Percentiles rank a stretch among this genome's conserved stretches.
phyloP scores from a whole-genome alignment of 2,329 filamentous ascomycete genomes.

The Alternaria solani region DNA sequence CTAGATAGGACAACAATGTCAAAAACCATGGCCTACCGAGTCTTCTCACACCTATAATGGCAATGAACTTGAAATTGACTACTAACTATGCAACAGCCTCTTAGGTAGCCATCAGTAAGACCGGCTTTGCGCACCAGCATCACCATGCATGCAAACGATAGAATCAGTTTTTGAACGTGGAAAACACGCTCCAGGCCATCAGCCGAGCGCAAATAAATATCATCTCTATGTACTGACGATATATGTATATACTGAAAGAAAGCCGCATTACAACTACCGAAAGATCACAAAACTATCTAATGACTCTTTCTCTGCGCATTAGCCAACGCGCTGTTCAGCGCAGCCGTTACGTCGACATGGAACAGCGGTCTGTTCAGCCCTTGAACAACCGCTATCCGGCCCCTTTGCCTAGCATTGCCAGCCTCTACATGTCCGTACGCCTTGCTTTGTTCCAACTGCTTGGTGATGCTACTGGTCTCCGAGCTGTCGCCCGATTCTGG shows the following conservation, averaged over 20 bases:
- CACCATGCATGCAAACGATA: background rate
- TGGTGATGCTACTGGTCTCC: slow-evolving; percentile 43
- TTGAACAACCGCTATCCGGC: slow-evolving; percentile 69
- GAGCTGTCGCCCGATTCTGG: slow-evolving; percentile 24
- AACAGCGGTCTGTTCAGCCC: slow-evolving; percentile 92
- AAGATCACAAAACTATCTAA: slow-evolving; percentile 16
- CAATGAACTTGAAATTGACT: background rate
- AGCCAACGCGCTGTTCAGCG: slow-evolving; percentile 86
- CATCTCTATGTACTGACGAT: slow-evolving; percentile 1
- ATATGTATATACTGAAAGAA: slow-evolving; percentile 4
- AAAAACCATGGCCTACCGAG: background rate
- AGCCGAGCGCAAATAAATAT: slow-evolving; percentile 3
- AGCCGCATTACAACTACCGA: background rate
- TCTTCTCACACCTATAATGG: background rate
- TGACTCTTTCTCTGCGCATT: slow-evolving; percentile 65
- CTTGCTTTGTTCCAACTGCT: slow-evolving; percentile 42
- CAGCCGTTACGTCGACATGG: slow-evolving; percentile 90
- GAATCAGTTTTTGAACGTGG: background rate
- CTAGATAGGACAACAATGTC: background rate
- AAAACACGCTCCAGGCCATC: slow-evolving; percentile 2
- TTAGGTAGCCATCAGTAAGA: background rate
- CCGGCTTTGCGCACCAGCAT: background rate
- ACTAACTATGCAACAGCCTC: background rate
- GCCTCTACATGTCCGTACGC: slow-evolving; percentile 38
- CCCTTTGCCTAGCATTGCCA: slow-evolving; percentile 47